These are phyloP conservation scores for Chenopodium album DNA, from an alignment of 148 eudicot genomes.

Conservation along the genomic window DNA sequence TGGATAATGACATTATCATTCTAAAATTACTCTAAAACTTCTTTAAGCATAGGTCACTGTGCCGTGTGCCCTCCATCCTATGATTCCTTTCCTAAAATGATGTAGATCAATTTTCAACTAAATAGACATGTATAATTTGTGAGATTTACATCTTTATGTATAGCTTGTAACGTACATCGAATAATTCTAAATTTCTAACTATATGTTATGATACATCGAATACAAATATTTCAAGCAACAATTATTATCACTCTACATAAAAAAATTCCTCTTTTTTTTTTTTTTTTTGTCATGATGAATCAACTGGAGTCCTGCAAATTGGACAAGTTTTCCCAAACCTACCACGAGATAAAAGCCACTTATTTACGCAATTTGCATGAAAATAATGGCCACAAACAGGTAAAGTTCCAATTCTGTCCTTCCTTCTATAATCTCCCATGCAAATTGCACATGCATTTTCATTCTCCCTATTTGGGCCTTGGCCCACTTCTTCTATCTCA, in stretches of 20 bases:
- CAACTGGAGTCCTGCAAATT: slow-evolving; percentile 33
- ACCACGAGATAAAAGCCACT: slow-evolving; percentile 26
- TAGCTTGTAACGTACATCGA: background rate
- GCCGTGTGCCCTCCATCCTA: no score
- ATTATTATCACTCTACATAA: background rate
- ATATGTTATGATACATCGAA: background rate
- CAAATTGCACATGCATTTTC: slow-evolving; percentile 27
- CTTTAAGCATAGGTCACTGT: no score
- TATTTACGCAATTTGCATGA: slow-evolving; percentile 30
- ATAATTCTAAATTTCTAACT: background rate
- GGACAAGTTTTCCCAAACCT: slow-evolving; percentile 27
- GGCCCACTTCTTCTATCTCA: slow-evolving; percentile 26
- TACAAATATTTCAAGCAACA: background rate
- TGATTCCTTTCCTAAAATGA: no score
- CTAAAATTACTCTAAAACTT: no score
- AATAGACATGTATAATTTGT: no score
- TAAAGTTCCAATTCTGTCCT: slow-evolving; percentile 30
- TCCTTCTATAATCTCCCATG: slow-evolving; percentile 26
- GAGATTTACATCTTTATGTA: background rate
- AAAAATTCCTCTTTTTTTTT: no score
- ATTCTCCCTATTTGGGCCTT: background rate
- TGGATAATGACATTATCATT: no score
- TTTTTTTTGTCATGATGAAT: background rate
- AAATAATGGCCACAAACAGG: slow-evolving; percentile 33
- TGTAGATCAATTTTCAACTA: no score